These are phyloP conservation scores for Geotrichum cucujoidarum DNA, from an alignment of 1,139 yeast species.

Conservation along the genomic window DNA sequence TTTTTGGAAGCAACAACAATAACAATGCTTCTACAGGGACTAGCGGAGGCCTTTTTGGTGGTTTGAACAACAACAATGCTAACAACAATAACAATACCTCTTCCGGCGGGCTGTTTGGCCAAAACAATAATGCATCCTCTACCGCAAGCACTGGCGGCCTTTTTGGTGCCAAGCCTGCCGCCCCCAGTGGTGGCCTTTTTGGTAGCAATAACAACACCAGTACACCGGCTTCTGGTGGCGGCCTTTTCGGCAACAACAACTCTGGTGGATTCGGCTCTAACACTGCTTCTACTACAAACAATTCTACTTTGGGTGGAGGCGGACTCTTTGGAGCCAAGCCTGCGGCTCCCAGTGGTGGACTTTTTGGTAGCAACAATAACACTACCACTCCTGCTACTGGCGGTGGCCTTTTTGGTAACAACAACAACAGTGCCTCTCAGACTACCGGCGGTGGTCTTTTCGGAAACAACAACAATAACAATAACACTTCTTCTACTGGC, in stretches of 20 bases:
- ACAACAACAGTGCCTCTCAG: slow-evolving; percentile 9
- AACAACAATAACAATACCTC: slow-evolving; percentile 20
- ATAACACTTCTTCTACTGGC: slow-evolving; percentile 13
- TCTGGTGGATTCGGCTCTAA: slow-evolving; percentile 23
- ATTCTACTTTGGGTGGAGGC: slow-evolving; percentile 30
- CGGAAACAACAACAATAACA: slow-evolving; percentile 4
- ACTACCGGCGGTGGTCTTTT: slow-evolving; percentile 29
- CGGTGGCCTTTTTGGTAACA: slow-evolving; percentile 25
- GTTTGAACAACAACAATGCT: slow-evolving; percentile 17
- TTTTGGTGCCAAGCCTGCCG: slow-evolving; percentile 24
- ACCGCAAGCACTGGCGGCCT: slow-evolving; percentile 10
- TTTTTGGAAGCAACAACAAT: slow-evolving; percentile 18
- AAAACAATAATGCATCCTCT: slow-evolving; percentile 30
- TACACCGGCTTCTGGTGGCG: slow-evolving; percentile 12
- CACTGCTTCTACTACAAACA: slow-evolving; percentile 5
- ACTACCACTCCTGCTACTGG: slow-evolving; percentile 21
- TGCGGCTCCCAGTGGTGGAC: slow-evolving; percentile 33
- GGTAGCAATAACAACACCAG: slow-evolving; percentile 9
- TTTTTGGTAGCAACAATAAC: slow-evolving; percentile 33
- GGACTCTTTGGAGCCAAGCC: slow-evolving; percentile 39
- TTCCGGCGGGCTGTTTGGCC: slow-evolving; percentile 26
- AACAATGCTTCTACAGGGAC: slow-evolving; percentile 24
- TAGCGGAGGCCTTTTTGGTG: slow-evolving; percentile 27
- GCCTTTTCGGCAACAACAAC: slow-evolving; percentile 16
- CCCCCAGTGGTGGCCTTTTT: slow-evolving; percentile 29